Conservation (phyloP, 768 basidiomycete genomes). For the Rhodosporidiobolus odoratus region DNA sequence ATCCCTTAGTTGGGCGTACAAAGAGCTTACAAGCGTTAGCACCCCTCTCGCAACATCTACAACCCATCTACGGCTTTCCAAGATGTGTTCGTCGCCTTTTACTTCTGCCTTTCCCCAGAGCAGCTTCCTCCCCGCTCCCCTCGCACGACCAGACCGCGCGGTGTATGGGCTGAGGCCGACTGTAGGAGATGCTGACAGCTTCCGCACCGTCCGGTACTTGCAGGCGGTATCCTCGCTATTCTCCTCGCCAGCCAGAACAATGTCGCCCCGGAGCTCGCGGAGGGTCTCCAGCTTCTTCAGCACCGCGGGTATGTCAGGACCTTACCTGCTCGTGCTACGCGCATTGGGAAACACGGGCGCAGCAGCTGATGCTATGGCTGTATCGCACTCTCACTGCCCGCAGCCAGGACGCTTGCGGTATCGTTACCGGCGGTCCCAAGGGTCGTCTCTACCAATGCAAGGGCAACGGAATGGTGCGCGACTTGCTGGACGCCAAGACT, state of each 20-base stretch:
- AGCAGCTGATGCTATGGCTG: background rate
- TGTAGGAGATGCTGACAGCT: background rate
- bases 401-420: conserved; percentile 88
- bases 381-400: background rate
- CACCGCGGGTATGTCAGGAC: conserved; percentile 69
- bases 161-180: background rate
- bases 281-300: conserved; percentile 90
- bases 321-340: too few species aligned
- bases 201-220: background rate
- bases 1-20: background rate
- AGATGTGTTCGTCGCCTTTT: conserved; percentile 2
- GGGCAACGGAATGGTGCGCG: conserved; percentile 98
- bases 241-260: conserved; percentile 37
- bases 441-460: conserved; percentile 98
- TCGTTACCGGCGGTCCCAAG: conserved; percentile 90
- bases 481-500: conserved; percentile 71
- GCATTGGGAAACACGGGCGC: background rate
- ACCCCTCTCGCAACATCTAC: background rate
- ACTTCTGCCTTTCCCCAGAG: background rate
- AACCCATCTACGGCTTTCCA: background rate
- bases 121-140: background rate
- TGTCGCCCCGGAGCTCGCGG: conserved; percentile 47
- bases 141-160: background rate
- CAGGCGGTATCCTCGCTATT: conserved; percentile 43
- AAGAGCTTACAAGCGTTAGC: background rate